Base-by-base conservation (phyloP, 2,329 filamentous ascomycete genomes). In the Alternaria burnsii region DNA sequence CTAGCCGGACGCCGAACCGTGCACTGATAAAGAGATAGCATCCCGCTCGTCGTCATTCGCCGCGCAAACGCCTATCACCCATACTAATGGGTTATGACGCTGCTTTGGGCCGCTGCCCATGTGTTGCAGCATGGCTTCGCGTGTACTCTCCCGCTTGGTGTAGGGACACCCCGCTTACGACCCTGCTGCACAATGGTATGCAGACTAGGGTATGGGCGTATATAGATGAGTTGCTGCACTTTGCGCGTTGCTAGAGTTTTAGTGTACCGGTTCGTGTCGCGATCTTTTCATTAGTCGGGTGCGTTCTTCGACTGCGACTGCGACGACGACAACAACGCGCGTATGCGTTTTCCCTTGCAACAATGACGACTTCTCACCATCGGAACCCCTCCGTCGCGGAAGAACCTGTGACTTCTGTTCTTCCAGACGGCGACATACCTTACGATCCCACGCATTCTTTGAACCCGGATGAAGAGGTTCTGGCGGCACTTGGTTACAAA, bases 401-500 rank as follows among this genome's bases (percentile, higher is more conserved):
- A 40, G 82, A 84, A 66, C 83, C 81, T 8, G 85, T 87, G 26
- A 86, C 85, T 0, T 85, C 84, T 1, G 78, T 86, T 10, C 75
- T 87, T 2, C 76, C 78, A 9, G 77, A 74, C 36, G 82, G 83
- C 60, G 84, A 86, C 55, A 72, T 85, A 18, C 84, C 82, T 1
- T 80, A 83, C 64, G 78, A 81, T 60, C 68, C 78, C 1, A 75
- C 78, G 41, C 77, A 81, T 53, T 79, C 81, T 28, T 81, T 84
- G 70, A 78, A 76, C 41, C 78, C 81, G 5, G 88, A 90, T 70
- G 87, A 89, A 66, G 86, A 88, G 55, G 84, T 84, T 1, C 80
- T 90, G 5, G 86, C 86, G 2, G 85, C 87, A 1, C 80, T 90
- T 24, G 88, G 88, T 38, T 87, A 86, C 75, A 88, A 86, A 73